Conservation (phyloP, 306 rosid species). For the Psophocarpus tetragonolobus region DNA sequence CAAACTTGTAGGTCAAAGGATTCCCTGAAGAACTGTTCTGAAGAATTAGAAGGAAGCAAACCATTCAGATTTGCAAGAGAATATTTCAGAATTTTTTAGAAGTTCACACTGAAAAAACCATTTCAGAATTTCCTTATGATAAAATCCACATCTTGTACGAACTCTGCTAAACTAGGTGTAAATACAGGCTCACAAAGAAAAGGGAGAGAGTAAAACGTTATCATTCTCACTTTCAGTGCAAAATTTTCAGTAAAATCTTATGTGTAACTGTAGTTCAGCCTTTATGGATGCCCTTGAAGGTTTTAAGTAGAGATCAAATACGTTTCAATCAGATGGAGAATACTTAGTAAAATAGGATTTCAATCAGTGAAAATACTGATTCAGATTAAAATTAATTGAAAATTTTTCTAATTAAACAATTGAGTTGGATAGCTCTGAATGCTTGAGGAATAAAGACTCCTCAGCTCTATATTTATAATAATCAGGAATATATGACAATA, state of each 20-base stretch:
- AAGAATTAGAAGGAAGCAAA: background rate
- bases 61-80: background rate
- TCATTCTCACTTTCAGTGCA: background rate
- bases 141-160: background rate
- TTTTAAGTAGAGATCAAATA: background rate
- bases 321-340: background rate
- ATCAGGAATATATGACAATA: too few species aligned
- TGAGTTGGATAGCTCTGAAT: too few species aligned
- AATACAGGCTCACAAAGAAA: background rate
- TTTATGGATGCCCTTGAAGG: background rate
- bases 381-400: too few species aligned
- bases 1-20: background rate
- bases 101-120: background rate
- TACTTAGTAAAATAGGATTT: background rate
- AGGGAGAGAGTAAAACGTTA: background rate
- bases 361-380: background rate
- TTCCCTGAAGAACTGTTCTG: background rate
- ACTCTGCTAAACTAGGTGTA: background rate
- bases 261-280: background rate
- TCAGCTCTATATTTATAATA: too few species aligned
- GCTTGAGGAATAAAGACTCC: too few species aligned
- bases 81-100: background rate
- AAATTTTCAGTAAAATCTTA: background rate
- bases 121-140: background rate
- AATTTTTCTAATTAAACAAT: too few species aligned